Conservation (phyloP, 208 protist genomes). For the Trichomonas gallinae region DNA sequence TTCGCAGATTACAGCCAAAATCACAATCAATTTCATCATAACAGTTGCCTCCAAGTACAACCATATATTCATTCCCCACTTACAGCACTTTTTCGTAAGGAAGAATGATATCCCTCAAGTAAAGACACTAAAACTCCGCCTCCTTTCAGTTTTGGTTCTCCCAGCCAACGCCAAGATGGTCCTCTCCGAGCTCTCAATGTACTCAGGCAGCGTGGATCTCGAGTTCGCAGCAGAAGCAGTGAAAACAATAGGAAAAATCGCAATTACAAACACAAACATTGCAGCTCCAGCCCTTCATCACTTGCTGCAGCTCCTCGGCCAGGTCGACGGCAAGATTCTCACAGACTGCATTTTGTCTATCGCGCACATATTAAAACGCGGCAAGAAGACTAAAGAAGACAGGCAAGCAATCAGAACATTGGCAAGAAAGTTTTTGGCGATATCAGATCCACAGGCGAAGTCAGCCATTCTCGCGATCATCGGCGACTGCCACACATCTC, state of each 20-base stretch:
- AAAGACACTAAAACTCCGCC: not conserved
- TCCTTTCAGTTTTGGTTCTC: not conserved
- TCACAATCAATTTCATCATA: not conserved
- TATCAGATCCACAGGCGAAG: not conserved
- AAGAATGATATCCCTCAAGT: not conserved
- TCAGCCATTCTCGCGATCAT: not conserved
- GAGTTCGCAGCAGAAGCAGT: not conserved
- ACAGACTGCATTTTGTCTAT: not conserved
- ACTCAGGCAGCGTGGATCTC: not conserved
- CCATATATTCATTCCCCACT: not conserved
- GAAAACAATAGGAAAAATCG: not conserved
- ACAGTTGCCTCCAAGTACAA: not conserved
- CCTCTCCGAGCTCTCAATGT: not conserved
- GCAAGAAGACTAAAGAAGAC: not conserved
- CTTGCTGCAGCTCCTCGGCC: not conserved
- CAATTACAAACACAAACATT: not conserved
- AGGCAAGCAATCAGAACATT: not conserved
- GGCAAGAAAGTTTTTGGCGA: not conserved
- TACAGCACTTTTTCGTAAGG: not conserved
- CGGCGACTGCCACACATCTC: not conserved
- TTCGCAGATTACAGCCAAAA: not conserved
- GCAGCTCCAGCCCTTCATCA: not conserved
- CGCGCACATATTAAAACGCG: not conserved
- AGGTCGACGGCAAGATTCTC: not conserved
- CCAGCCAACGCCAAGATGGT: not conserved